Conservation (phyloP, 352 stramenopile genomes). For the Globisporangium polare region DNA sequence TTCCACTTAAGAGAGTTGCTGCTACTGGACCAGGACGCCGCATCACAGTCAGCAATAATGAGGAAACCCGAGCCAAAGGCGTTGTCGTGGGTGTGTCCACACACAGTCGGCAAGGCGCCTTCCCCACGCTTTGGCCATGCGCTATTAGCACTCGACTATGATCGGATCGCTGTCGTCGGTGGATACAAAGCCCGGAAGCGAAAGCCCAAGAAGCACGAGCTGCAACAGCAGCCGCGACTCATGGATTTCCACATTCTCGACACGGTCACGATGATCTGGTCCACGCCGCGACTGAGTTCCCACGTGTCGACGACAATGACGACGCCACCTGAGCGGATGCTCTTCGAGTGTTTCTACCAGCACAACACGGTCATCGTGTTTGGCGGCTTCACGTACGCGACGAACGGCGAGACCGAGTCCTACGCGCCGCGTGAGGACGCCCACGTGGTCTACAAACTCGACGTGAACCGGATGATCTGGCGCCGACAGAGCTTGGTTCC, state of each 20-base stretch:
- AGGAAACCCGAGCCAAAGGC: constrained; percentile 6
- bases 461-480: constrained; percentile 69
- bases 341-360: constrained; percentile 47
- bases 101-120: constrained; percentile 49
- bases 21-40: background rate
- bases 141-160: constrained; percentile 32
- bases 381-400: constrained; percentile 42
- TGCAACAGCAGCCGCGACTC: constrained; percentile 11
- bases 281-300: constrained; percentile 35
- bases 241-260: constrained; percentile 53
- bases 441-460: constrained; percentile 49
- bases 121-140: constrained; percentile 45
- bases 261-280: constrained; percentile 44
- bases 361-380: constrained; percentile 40
- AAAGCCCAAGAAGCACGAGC: constrained; percentile 5
- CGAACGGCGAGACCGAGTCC: constrained; percentile 37
- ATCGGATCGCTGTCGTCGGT: constrained; percentile 39
- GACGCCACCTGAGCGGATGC: constrained; percentile 33
- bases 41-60: background rate
- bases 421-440: constrained; percentile 26
- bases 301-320: constrained; percentile 25
- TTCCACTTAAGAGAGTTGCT: background rate
- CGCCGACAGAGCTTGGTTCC: constrained; percentile 23
- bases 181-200: constrained; percentile 19
- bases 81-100: constrained; percentile 31